Conservation (phyloP, 1,139 yeast species). For the Diutina scorzettiae region DNA sequence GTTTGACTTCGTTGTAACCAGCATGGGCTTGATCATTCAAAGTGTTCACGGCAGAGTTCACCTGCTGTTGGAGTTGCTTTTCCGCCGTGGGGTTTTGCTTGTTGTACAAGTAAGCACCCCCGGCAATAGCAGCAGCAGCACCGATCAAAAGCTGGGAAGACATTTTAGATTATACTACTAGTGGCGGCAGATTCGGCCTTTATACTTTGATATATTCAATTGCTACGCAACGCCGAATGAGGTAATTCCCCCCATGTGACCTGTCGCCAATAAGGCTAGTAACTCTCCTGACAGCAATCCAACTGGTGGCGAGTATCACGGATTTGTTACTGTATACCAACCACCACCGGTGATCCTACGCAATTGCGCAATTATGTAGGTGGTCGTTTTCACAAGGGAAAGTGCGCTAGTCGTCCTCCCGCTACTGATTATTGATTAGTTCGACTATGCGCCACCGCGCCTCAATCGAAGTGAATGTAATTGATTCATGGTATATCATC, state of each 20-base stretch:
- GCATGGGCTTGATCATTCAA: neutral
- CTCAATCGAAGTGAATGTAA: no score
- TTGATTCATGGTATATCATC: no score
- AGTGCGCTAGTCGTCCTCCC: no score
- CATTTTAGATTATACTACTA: neutral
- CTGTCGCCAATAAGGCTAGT: neutral
- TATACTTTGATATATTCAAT: neutral
- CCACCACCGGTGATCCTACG: no score
- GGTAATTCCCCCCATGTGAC: conserved; percentile 6
- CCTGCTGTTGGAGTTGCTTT: neutral
- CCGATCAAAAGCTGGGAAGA: neutral
- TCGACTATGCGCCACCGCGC: no score
- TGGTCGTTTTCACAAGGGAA: no score
- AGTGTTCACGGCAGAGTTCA: neutral
- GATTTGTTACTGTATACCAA: no score
- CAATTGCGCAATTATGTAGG: no score
- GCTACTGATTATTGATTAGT: no score
- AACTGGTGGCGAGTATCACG: no score
- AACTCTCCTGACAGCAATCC: no score
- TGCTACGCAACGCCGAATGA: conserved; percentile 5
- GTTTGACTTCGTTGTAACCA: neutral
- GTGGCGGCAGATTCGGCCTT: neutral
- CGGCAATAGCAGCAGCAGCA: conserved; percentile 3
- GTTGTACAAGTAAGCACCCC: conserved; percentile 4
- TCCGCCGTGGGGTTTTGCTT: neutral